Conservation (phyloP, 805 yeast species). For the Clavispora fructus region DNA sequence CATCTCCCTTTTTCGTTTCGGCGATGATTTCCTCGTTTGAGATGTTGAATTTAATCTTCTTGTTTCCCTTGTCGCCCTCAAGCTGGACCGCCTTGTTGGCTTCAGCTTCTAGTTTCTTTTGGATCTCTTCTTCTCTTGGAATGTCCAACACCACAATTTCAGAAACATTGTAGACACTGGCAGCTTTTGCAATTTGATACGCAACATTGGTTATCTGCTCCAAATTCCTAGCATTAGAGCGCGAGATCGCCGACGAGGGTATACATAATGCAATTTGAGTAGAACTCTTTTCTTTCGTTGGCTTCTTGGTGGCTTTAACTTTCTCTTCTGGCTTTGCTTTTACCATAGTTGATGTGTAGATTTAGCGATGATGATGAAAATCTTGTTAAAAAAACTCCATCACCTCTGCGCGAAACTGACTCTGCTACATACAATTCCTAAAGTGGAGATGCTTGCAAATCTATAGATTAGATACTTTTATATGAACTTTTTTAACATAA, state of each 20-base stretch:
- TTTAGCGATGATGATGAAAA: neutral
- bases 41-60: constrained; percentile 28
- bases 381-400: neutral
- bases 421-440: neutral
- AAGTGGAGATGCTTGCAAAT: neutral
- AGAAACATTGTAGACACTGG: constrained; percentile 61
- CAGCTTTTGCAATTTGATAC: constrained; percentile 75
- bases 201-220: constrained; percentile 70
- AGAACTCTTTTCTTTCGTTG: constrained; percentile 20
- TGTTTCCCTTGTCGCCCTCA: constrained; percentile 21
- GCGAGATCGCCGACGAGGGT: constrained; percentile 60
- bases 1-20: constrained; percentile 9
- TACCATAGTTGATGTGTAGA: constrained; percentile 2
- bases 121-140: constrained; percentile 19
- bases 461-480: constrained; percentile 2
- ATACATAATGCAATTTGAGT: constrained; percentile 57
- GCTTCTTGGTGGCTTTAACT: constrained; percentile 23
- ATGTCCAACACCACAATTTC: constrained; percentile 72
- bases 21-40: constrained; percentile 24
- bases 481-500: neutral
- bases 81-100: constrained; percentile 16
- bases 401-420: neutral
- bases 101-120: constrained; percentile 17
- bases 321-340: constrained; percentile 21
- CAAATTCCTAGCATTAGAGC: constrained; percentile 53